phyloP scores from a whole-genome alignment of 306 rosid species.

The Luffa aegyptiaca region DNA sequence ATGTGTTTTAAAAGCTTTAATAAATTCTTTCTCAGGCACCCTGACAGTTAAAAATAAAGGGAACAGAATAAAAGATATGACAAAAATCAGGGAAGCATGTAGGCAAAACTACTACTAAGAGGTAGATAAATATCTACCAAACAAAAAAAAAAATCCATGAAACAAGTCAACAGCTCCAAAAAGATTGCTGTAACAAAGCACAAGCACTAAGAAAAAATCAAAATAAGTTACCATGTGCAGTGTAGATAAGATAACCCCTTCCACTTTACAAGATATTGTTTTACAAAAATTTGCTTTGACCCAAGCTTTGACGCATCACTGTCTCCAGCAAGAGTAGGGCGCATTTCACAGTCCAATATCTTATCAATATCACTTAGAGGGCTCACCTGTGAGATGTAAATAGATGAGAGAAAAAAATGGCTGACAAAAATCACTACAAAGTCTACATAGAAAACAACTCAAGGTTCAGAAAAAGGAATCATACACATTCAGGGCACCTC shows the following conservation, averaged over 20 bases:
- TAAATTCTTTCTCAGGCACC: conserved; percentile 95
- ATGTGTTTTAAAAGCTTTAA: conserved; percentile 74
- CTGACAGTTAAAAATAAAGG: conserved; percentile 25
- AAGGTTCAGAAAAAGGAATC: conserved; percentile 19
- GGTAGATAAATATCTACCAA: neutral
- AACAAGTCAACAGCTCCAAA: neutral
- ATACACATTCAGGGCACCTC: conserved; percentile 99
- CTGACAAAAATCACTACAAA: conserved; percentile 15
- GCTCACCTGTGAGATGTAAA: conserved; percentile 62
- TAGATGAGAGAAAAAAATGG: neutral
- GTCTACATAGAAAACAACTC: conserved; percentile 5
- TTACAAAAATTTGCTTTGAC: conserved; percentile 79
- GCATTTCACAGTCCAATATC: conserved; percentile 88
- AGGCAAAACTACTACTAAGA: neutral
- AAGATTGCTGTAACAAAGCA: neutral
- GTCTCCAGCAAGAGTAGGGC: conserved; percentile 80
- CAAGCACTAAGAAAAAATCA: neutral
- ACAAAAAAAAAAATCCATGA: neutral
- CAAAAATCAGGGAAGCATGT: neutral
- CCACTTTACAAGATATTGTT: conserved; percentile 98
- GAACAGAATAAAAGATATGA: neutral
- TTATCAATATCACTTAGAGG: conserved; percentile 86
- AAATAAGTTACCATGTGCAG: conserved; percentile 62
- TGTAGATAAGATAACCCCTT: conserved; percentile 88
- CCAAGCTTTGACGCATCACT: conserved; percentile 58